Evolutionary conservation across 2,329 filamentous ascomycete species (phyloP).

Genomic region (Aureobasidium sp.): DNA sequence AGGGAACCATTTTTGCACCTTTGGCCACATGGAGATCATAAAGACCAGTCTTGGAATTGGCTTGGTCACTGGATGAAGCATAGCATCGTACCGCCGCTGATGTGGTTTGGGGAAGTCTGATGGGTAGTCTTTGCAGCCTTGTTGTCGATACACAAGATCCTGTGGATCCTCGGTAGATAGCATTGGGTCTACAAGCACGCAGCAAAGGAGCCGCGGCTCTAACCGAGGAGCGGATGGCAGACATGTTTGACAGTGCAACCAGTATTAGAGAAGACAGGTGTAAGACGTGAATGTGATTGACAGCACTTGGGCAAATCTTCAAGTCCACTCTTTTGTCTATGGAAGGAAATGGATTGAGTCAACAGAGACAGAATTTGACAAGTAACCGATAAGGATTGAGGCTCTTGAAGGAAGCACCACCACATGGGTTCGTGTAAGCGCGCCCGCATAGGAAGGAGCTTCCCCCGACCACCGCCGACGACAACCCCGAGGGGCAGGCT

Average conservation of each 20-base stretch:
- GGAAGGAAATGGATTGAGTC: not conserved
- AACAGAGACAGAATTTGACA: slow-evolving; percentile 8
- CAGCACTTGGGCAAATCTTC: not conserved
- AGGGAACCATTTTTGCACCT: slow-evolving; percentile 93
- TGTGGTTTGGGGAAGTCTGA: not conserved
- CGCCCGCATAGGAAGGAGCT: slow-evolving; percentile 12
- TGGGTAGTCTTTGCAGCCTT: not conserved
- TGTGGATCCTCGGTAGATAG: not conserved
- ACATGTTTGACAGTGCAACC: not conserved
- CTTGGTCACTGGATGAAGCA: not conserved
- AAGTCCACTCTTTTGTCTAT: not conserved
- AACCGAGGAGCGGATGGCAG: not conserved
- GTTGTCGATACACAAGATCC: not conserved
- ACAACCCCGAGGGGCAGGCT: not conserved
- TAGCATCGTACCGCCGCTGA: slow-evolving; percentile 2
- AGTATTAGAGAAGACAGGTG: not conserved
- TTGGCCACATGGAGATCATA: slow-evolving; percentile 70
- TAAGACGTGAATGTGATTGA: not conserved
- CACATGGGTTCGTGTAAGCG: slow-evolving; percentile 4
- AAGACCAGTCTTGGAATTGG: slow-evolving; percentile 53
- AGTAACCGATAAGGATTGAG: slow-evolving; percentile 11
- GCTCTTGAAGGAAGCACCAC: not conserved
- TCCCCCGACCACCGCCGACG: not conserved
- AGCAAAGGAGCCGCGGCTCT: not conserved
- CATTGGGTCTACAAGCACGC: not conserved